Conservation (phyloP, 441 rosid genomes). For the Gossypium trilobum region DNA sequence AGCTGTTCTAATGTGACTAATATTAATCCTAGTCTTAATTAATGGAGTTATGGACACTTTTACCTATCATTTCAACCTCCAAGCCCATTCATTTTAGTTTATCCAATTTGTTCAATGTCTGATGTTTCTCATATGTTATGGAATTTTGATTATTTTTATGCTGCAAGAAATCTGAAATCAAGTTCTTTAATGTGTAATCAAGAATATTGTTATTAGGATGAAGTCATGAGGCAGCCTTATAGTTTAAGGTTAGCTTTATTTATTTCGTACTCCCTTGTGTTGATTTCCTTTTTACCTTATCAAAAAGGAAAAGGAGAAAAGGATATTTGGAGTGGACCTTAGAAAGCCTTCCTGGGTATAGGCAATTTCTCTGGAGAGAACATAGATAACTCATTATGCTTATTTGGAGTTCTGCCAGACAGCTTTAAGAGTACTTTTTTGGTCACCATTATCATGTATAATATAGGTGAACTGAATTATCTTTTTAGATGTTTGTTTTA, state of each 20-base stretch:
- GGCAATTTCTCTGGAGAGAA: not conserved
- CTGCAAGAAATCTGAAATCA: conserved; percentile 17
- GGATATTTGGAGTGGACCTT: not conserved
- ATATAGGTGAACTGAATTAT: not conserved
- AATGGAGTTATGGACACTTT: not conserved
- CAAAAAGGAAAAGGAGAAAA: not conserved
- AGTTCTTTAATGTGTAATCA: not conserved
- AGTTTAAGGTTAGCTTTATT: not conserved
- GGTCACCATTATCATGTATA: not conserved
- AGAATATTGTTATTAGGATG: not conserved
- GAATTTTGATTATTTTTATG: not conserved
- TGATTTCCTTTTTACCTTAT: not conserved
- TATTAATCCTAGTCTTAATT: not conserved
- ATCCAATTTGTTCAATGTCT: not conserved
- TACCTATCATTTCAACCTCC: not conserved
- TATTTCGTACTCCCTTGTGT: not conserved
- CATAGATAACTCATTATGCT: not conserved
- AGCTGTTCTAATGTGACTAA: not conserved
- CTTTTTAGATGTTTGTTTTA: not conserved
- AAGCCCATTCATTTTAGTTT: not conserved
- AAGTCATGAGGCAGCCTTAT: not conserved
- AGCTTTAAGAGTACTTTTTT: not conserved
- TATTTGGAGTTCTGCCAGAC: not conserved
- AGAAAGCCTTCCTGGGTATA: not conserved
- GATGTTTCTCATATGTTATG: not conserved